Evolutionary conservation across 768 basidiomycete genomes (phyloP), one percentile per base, ranked within the genome.

Genomic region (Sutorius australiensis): DNA sequence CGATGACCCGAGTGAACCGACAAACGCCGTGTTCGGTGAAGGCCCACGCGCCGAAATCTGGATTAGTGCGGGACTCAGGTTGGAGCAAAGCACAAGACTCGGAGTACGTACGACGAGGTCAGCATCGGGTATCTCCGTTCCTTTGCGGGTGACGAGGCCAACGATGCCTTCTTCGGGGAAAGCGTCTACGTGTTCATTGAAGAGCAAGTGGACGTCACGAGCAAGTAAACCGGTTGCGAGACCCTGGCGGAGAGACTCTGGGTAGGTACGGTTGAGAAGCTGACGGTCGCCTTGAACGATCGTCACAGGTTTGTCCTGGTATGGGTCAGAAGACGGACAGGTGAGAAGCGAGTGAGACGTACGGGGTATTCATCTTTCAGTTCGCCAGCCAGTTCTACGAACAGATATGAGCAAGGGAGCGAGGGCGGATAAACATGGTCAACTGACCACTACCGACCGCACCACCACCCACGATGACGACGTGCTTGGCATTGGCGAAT

Each of bases 231-330:
- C 70, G 3, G 69, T 65, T 45, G 76, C 76, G 2, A 82, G 61
- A 21, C 67, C 73, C 27, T 72, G 74, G 46, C 87, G 78, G 66
- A 80, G 80, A 46, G 76, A 75, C 9, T 72, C 61, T 0, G 83
- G 77, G 61, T 87, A 88, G 1, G 75, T 66, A 6, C 72, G 64
- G 55, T 84, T 85, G 53, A 88, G 71, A 33, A 86, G 76, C n/a
- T 75, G 65, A 2, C 56, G 46, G n/a, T 75, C 69, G 27, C 75
- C 72, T 11, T 88, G 87, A 10, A 89, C 77, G 42, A 89, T 75
- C 16, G 84, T 84, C 14, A 88, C 75, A 55, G 78, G 83, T 48
- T 68, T 59, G 49, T 57, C 47, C 67, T 67, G 36, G 31, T 7
- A 38, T 34, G 32, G 8, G 27, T 70, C 16, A 68, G 56, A 50